These are phyloP conservation scores for Gypsophila paniculata DNA, from an alignment of 179 eudicot species.

Conservation along the genomic window DNA sequence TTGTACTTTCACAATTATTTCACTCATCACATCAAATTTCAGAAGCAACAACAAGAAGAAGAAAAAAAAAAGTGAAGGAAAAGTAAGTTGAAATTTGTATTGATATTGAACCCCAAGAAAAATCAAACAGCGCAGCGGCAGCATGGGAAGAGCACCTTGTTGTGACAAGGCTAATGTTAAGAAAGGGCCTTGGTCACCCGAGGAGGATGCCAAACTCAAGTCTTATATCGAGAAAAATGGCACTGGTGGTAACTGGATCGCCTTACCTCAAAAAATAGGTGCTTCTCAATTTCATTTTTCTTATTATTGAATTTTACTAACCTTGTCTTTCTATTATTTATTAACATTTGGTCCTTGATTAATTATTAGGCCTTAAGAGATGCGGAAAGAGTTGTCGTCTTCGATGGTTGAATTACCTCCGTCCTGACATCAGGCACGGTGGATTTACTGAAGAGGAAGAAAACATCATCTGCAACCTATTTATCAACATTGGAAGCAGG, in stretches of 20 bases:
- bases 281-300: not conserved
- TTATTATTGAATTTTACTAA: not conserved
- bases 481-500: slow-evolving; percentile 62
- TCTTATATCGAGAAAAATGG: slow-evolving; percentile 59
- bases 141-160: slow-evolving; percentile 92
- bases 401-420: slow-evolving; percentile 56
- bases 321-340: not conserved
- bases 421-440: slow-evolving; percentile 56
- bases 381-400: slow-evolving; percentile 62
- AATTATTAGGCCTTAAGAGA: slow-evolving; percentile 55
- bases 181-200: slow-evolving; percentile 87
- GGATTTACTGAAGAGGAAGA: slow-evolving; percentile 60
- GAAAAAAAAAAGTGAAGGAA: too few species aligned
- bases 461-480: slow-evolving; percentile 47
- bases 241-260: slow-evolving; percentile 76
- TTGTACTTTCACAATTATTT: slow-evolving; percentile 25
- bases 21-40: slow-evolving; percentile 2
- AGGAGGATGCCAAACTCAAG: slow-evolving; percentile 68
- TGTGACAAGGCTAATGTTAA: slow-evolving; percentile 82
- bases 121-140: too few species aligned
- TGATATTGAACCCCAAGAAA: not conserved
- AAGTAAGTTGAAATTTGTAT: too few species aligned
- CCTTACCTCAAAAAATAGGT: slow-evolving; percentile 79
- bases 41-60: not conserved
- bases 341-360: not conserved